Percentiles rank a stretch among this genome's conserved stretches.
phyloP scores from a whole-genome alignment of 2,329 filamentous ascomycete genomes.

The Zasmidium angulare region DNA sequence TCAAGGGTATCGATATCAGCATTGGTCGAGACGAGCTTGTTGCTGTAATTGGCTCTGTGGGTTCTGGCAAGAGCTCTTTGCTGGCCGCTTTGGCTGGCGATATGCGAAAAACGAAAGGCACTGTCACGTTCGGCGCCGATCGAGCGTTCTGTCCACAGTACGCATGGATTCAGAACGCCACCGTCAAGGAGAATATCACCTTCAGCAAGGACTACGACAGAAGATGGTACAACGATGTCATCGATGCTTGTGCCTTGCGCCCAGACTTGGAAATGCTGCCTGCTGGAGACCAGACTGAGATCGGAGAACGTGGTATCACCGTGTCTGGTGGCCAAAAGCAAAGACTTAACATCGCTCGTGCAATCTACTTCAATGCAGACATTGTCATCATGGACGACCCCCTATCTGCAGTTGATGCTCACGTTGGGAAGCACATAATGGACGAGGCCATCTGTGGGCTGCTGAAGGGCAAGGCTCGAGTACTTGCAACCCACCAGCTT shows the following conservation, averaged over 20 bases:
- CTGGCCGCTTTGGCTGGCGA: conserved; percentile 88
- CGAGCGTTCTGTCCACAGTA: conserved; percentile 94
- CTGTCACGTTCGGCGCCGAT: conserved; percentile 72
- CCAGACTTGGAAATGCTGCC: conserved; percentile 93
- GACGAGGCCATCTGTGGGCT: conserved; percentile 91
- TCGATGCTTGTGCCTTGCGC: conserved; percentile 80
- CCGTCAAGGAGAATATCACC: conserved; percentile 81
- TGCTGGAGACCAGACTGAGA: conserved; percentile 82
- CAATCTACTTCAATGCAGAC: conserved; percentile 65
- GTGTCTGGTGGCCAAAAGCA: conserved; percentile 96
- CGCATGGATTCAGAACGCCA: conserved; percentile 95
- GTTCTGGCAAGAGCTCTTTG: conserved; percentile 85
- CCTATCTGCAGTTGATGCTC: conserved; percentile 57
- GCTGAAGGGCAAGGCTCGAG: conserved; percentile 82
- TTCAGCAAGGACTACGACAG: conserved; percentile 76
- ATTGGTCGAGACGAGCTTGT: conserved; percentile 74
- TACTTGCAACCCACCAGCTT: conserved; percentile 91
- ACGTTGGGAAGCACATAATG: conserved; percentile 72
- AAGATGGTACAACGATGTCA: conserved; percentile 79
- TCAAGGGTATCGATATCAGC: conserved; percentile 66
- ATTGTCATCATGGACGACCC: conserved; percentile 66
- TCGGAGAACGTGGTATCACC: conserved; percentile 92
- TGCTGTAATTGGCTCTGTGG: conserved; percentile 85
- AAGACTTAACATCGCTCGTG: conserved; percentile 86
- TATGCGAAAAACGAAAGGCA: conserved; percentile 79